Evolutionary conservation across 345 rosid genomes (phyloP).

Genomic region (Hevea brasiliensis): DNA sequence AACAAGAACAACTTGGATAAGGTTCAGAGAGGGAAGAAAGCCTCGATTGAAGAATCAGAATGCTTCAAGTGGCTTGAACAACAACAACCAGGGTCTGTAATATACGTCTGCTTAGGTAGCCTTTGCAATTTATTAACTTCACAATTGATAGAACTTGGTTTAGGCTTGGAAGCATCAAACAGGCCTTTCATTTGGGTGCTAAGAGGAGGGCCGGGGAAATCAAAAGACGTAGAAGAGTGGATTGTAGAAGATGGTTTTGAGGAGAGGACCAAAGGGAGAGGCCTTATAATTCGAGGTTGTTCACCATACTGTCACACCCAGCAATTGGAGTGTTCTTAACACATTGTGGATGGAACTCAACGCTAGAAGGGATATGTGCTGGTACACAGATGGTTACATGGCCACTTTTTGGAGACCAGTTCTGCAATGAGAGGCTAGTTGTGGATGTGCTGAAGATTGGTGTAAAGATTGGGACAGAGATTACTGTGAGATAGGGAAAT

Average conservation of each 20-base stretch:
- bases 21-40: slow-evolving; percentile 1
- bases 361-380: not conserved
- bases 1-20: slow-evolving; percentile 6
- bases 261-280: not conserved
- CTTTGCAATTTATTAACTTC: too few relatives aligned
- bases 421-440: slow-evolving; percentile 6
- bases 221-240: not conserved
- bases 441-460: slow-evolving; percentile 14
- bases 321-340: not conserved
- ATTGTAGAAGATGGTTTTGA: not conserved
- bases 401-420: slow-evolving; percentile 16
- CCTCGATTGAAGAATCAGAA: slow-evolving; percentile 1
- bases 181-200: slow-evolving; percentile 1
- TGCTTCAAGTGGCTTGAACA: slow-evolving; percentile 4
- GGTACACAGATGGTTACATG: slow-evolving; percentile 12
- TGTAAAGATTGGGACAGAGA: not conserved
- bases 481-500: slow-evolving; percentile 9
- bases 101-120: too few relatives aligned
- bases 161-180: too few relatives aligned
- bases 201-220: not conserved
- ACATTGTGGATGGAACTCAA: not conserved
- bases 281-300: not conserved
- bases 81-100: too few relatives aligned
- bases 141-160: too few relatives aligned
- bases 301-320: not conserved